phyloP scores from a whole-genome alignment of 1,284 basidiomycete genomes.

The Trichosporon sp. region DNA sequence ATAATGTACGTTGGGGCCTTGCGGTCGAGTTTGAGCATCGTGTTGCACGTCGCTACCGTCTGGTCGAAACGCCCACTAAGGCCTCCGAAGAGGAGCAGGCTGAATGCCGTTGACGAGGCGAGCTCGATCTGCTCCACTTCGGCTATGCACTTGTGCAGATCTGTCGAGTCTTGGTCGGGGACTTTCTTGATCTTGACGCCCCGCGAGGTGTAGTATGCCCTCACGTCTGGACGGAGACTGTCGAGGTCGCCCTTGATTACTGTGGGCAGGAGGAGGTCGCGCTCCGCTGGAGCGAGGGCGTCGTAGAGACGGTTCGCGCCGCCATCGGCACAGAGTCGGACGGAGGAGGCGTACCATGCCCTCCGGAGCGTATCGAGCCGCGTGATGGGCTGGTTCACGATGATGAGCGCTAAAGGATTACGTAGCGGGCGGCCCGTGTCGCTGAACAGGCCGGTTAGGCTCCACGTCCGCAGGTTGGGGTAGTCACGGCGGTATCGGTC shows the following conservation, averaged over 20 bases:
- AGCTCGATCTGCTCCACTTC: slow-evolving; percentile 56
- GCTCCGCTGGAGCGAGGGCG: slow-evolving; percentile 47
- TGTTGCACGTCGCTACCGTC: slow-evolving; percentile 81
- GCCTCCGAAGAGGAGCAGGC: slow-evolving; percentile 78
- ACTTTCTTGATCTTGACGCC: slow-evolving; percentile 66
- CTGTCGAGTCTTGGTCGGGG: slow-evolving; percentile 74
- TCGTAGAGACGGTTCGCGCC: slow-evolving; percentile 86
- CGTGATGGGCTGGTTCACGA: slow-evolving; percentile 83
- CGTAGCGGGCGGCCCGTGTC: slow-evolving; percentile 10
- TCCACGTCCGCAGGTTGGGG: slow-evolving; percentile 15
- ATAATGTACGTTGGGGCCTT: slow-evolving; percentile 65
- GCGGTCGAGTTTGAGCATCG: slow-evolving; percentile 69
- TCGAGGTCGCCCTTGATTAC: slow-evolving; percentile 92
- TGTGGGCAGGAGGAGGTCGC: slow-evolving; percentile 60
- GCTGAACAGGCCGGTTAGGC: slow-evolving; percentile 2
- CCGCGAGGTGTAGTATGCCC: slow-evolving; percentile 62
- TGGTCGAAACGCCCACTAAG: slow-evolving; percentile 88
- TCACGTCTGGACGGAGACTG: slow-evolving; percentile 71
- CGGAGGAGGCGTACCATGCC: slow-evolving; percentile 60
- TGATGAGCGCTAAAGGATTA: slow-evolving; percentile 58
- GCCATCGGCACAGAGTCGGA: slow-evolving; percentile 76
- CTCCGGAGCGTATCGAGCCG: slow-evolving; percentile 55
- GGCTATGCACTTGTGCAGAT: slow-evolving; percentile 84
- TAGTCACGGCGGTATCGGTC: slow-evolving; percentile 9
- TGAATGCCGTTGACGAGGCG: slow-evolving; percentile 53